Conservation (phyloP, 495 filamentous ascomycete genomes). For the Hyaloscypha finlandica region DNA sequence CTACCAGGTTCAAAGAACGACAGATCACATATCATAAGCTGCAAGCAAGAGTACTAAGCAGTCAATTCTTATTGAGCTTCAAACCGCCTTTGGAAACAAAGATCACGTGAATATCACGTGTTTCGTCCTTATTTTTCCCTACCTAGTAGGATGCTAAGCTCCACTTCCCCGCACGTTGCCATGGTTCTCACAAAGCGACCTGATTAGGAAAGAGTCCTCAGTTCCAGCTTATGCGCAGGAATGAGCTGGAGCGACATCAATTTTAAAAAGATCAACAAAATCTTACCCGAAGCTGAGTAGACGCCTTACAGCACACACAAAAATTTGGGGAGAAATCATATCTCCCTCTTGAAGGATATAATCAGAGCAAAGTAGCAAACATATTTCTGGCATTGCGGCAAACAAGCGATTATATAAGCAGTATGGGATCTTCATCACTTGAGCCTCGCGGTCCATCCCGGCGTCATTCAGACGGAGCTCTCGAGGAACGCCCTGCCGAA, state of each 20-base stretch:
- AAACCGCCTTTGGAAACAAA: too few relatives aligned
- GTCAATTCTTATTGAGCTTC: too few relatives aligned
- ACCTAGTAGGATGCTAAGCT: too few relatives aligned
- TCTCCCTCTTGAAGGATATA: constrained; percentile 49
- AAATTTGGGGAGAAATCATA: constrained; percentile 42
- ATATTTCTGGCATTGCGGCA: constrained; percentile 48
- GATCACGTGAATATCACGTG: too few relatives aligned
- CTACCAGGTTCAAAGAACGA: too few relatives aligned
- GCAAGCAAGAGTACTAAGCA: too few relatives aligned
- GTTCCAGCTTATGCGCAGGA: neutral
- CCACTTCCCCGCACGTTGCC: neutral
- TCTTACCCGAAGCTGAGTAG: constrained; percentile 23
- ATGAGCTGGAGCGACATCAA: constrained; percentile 8
- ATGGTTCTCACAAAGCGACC: too few relatives aligned
- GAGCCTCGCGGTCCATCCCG: constrained; percentile 28
- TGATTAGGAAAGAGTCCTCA: too few relatives aligned
- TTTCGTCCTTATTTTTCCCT: too few relatives aligned
- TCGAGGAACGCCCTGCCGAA: constrained; percentile 35
- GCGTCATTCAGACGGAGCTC: constrained; percentile 38
- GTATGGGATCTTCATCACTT: constrained; percentile 4
- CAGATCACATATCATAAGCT: too few relatives aligned
- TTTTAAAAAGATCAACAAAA: constrained; percentile 7
- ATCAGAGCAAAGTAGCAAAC: constrained; percentile 54
- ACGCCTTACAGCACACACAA: constrained; percentile 35
- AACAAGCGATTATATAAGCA: constrained; percentile 40